Base-by-base conservation (phyloP, 2,329 filamentous ascomycete species). In the Colletotrichum sansevieriae region DNA sequence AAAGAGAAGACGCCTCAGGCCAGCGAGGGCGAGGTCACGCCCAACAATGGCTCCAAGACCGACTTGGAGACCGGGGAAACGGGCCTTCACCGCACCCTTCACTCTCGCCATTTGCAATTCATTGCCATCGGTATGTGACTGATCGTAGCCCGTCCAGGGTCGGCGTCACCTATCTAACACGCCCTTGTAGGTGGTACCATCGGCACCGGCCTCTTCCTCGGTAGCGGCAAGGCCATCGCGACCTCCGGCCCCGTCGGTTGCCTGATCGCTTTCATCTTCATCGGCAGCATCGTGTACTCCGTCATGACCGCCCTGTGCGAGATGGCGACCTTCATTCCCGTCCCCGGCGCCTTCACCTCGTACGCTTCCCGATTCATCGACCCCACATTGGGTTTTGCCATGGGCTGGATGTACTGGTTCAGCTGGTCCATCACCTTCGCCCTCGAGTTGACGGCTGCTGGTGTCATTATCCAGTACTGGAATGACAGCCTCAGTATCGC, bases 341-440 rank as follows among this genome's bases (percentile, higher is more conserved):
- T 95, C 41, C 84, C 91, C 20, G 93, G 92, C 66, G 90, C 91
- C 46, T 95, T 95, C 76, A 92, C 91, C 35, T 86, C 90, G 47
- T 95, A 94, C 74, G 91, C 92, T 22, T 86, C 89, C 44, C 90
- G 92, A 18, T 93, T 95, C 74, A 85, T 94, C 71, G 90, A 92
- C 74, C 89, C 88, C 11, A 90, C 89, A 64, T 82, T 94, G 55
- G 91, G 91, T 8, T 94, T 94, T 74, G 86, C 91, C 20, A 91
- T 94, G 85, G 92, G 92, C 20, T 95, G 92, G 92, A 90, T 93
- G 68, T 95, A 95, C 79, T 95, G 91, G 90, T 94, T 94, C 75
- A 90, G 87, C 43, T 95, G 90, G 91, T 85, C 89, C 18, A 88
- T 91, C 65, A 93, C 91, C 0, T 92, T 88, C 72, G 91, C 91